Evolutionary conservation across 2,329 filamentous ascomycete genomes (phyloP).

Genomic region (Hymenoscyphus fructigenus): DNA sequence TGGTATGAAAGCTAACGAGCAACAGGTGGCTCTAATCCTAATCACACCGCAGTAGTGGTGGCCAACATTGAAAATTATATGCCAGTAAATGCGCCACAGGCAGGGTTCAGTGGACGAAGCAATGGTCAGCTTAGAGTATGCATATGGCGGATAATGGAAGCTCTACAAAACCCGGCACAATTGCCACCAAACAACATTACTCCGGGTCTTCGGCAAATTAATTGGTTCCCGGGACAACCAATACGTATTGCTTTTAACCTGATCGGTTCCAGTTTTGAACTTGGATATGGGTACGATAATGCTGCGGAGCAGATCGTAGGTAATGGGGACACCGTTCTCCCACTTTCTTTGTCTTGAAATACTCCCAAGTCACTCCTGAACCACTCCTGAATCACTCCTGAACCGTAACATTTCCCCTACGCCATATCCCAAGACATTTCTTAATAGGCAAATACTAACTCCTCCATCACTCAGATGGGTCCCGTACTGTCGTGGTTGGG

Average conservation of each 20-base stretch:
- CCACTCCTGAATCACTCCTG: no score
- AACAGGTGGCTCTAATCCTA: not conserved
- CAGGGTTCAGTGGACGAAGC: not conserved
- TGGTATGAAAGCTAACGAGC: no score
- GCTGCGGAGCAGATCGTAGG: not conserved
- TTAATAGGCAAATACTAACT: no score
- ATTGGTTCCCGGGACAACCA: no score
- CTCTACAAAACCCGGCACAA: not conserved
- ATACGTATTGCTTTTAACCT: not conserved
- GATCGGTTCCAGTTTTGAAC: not conserved
- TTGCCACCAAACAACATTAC: not conserved
- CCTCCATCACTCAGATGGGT: not conserved
- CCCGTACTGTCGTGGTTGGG: not conserved
- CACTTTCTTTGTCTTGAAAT: no score
- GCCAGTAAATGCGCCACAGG: no score
- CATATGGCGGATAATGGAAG: not conserved
- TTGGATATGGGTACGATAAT: not conserved
- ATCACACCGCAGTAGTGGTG: not conserved
- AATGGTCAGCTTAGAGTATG: not conserved
- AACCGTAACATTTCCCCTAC: no score
- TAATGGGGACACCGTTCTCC: no score
- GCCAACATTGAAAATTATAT: not conserved
- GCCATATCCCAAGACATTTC: no score
- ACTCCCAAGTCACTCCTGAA: no score
- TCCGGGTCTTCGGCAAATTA: no score